phyloP scores from a whole-genome alignment of 371 early-diverging fungal species.

The Circinella umbellata region DNA sequence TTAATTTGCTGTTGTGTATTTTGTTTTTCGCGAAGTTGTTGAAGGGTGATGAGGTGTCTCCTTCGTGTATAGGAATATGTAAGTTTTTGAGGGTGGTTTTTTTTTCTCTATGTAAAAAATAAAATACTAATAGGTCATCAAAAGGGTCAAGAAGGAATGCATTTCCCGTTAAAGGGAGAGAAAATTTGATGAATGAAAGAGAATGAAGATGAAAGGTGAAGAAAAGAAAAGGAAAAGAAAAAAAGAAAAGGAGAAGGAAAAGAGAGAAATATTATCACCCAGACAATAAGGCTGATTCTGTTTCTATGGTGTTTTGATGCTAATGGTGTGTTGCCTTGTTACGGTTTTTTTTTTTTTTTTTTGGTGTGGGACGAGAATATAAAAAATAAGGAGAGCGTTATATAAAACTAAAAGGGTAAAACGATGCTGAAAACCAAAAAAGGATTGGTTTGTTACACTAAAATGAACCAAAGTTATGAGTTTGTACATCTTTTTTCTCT shows the following conservation, averaged over 20 bases:
- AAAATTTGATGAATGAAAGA: background rate
- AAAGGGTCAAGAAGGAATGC: slow-evolving; percentile 23
- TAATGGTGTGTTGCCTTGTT: too few relatives aligned
- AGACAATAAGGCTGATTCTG: background rate
- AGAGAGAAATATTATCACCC: background rate
- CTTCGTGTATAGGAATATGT: background rate
- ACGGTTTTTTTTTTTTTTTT: too few relatives aligned
- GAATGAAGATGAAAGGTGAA: slow-evolving; percentile 10
- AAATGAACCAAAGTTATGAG: background rate
- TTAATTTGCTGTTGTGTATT: too few relatives aligned
- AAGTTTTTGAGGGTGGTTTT: slow-evolving; percentile 1
- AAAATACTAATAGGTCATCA: slow-evolving; percentile 21
- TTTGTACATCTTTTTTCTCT: background rate
- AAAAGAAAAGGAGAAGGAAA: slow-evolving; percentile 10
- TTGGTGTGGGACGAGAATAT: too few relatives aligned
- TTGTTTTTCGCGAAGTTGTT: too few relatives aligned
- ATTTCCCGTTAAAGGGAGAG: slow-evolving; percentile 20
- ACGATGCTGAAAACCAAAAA: slow-evolving; percentile 13
- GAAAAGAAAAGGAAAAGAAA: slow-evolving; percentile 5
- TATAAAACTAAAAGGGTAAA: slow-evolving; percentile 10
- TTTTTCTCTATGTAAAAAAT: slow-evolving; percentile 5
- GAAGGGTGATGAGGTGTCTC: too few relatives aligned
- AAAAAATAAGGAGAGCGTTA: too few relatives aligned
- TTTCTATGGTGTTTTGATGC: too few relatives aligned
- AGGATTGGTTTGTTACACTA: slow-evolving; percentile 7